Evolutionary conservation across 2,329 filamentous ascomycete genomes (phyloP).

Genomic region (Trichoderma hamatum): DNA sequence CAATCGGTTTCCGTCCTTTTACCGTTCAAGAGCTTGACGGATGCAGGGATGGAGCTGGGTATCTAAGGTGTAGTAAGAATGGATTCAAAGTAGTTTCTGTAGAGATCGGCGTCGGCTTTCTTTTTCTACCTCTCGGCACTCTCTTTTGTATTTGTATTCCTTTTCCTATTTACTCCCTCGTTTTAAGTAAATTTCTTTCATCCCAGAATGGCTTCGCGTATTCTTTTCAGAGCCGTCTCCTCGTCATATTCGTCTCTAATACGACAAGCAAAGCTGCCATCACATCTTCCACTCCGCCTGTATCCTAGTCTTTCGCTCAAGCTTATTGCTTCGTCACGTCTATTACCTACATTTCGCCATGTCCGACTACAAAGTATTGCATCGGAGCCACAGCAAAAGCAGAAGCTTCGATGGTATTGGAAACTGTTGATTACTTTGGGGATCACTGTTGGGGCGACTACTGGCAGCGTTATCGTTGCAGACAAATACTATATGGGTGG

Average conservation of each 20-base stretch:
- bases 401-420: slow-evolving; percentile 22
- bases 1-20: not conserved
- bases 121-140: not conserved
- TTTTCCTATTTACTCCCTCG: not conserved
- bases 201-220: slow-evolving; percentile 9
- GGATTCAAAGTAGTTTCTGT: not conserved
- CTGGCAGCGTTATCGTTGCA: not conserved
- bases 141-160: not conserved
- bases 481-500: slow-evolving; percentile 23
- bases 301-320: not conserved
- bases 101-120: not conserved
- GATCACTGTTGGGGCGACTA: not conserved
- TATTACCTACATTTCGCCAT: not conserved
- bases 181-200: not conserved
- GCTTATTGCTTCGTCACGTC: not conserved
- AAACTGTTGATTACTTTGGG: slow-evolving; percentile 12
- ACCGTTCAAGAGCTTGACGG: not conserved
- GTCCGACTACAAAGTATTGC: not conserved
- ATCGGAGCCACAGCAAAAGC: not conserved
- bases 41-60: not conserved
- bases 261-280: not conserved
- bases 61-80: not conserved
- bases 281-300: not conserved
- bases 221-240: not conserved
- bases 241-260: not conserved